Conservation (phyloP, 2,329 filamentous ascomycete species). For the Aureobasidium sp. region DNA sequence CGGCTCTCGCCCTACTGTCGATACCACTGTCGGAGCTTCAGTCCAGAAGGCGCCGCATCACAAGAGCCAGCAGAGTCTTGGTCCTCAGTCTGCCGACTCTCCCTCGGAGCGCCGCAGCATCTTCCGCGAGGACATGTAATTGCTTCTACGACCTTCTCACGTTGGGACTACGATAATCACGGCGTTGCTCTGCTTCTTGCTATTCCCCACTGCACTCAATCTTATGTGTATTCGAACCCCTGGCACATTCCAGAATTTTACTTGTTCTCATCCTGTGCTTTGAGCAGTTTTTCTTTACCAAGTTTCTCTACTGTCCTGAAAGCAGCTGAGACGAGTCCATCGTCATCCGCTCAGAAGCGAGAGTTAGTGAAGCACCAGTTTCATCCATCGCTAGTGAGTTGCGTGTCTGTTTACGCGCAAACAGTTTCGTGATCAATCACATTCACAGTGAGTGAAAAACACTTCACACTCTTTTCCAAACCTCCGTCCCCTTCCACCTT, state of each 20-base stretch:
- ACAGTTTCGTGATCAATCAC: not conserved
- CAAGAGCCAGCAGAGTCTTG: constrained; percentile 27
- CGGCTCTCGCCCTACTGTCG: constrained; percentile 59
- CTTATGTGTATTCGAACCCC: not conserved
- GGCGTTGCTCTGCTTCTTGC: not conserved
- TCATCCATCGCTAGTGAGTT: not conserved
- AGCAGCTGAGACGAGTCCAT: not conserved
- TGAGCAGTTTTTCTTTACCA: not conserved
- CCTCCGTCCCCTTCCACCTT: not conserved
- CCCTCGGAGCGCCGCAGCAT: constrained; percentile 61
- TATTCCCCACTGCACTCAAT: not conserved
- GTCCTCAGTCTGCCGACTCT: constrained; percentile 40
- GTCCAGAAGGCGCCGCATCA: constrained; percentile 30
- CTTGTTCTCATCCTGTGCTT: not conserved
- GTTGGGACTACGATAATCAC: not conserved
- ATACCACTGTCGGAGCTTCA: constrained; percentile 35
- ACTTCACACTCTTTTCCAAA: not conserved
- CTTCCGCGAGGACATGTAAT: constrained; percentile 59
- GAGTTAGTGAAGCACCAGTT: not conserved
- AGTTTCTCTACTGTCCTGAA: not conserved
- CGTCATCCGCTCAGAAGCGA: too few species aligned
- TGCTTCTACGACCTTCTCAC: not conserved
- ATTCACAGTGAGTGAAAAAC: not conserved
- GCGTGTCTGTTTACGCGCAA: not conserved
- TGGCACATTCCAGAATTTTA: not conserved